Evolutionary conservation across 2,329 filamentous ascomycete species (phyloP), one percentile per base, ranked within the genome.

Genomic region (Neonectria faginata): DNA sequence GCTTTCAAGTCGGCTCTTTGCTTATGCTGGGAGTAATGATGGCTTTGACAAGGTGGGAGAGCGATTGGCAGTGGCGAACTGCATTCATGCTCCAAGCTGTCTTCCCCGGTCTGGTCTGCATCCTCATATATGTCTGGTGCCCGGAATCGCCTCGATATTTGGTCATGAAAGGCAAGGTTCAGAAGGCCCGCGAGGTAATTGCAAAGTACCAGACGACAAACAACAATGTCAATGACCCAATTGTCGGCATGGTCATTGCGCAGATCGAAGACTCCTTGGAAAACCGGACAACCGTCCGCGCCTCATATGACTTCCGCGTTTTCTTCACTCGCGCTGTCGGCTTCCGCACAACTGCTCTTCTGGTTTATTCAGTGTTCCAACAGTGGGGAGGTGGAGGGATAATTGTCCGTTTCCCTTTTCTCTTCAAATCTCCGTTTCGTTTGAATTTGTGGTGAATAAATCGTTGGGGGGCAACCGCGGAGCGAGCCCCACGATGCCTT

Each of bases 191-290:
- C 3, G 29, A 57, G 8, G 66, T 68, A 22, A 71, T 72, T 20
- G 66, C 70, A 0, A 50, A 33, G 16, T 72, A 70, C 12, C 69
- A 69, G 10, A 72, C 70, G 0, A 70, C 69, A 0, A 51, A 66
- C 1, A 63, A 72, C 5, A 69, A 72, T 4, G 20, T 69, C 5
- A 68, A 65, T 4, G 67, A 72, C 16, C 67, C 70, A 1, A 67
- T 72, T 31, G 67, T 72, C 0, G 54, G 59, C 14, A 65, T 66
- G 50, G 22, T 72, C 22, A 59, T 72, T 39, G 25, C 63, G 2
- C 70, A 72, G 57, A 72, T 72, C 18, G 70, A 72, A 11, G 64
- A 67, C 48, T 72, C 70, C 2, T 66, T 72, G 12, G 70, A 72
- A 60, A 67, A 44, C 33, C n/a, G 11, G 2, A 42, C 20, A 16